Evolutionary conservation across 495 filamentous ascomycete genomes (phyloP), one percentile per base, ranked within the genome.

Genomic region (Penicillium coprophilum): DNA sequence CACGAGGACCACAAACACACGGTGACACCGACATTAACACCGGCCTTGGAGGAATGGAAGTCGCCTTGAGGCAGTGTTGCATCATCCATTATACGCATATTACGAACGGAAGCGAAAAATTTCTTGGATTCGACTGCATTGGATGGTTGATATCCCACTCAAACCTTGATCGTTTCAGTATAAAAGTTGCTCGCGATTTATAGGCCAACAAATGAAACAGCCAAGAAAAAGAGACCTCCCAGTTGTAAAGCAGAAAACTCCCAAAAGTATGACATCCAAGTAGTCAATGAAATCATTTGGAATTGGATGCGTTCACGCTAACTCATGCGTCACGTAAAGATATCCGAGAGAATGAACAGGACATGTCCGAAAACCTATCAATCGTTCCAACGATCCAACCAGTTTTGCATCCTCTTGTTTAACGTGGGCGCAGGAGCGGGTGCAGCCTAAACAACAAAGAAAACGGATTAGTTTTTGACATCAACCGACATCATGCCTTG

Each of bases 21-120:
- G 0, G 43, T 47, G 11, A 79, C 72, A 60, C 63, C 77, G 36
- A 66, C 70, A 31, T 70, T 72, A 23, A 80, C 77, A 3, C 78
- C 79, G 9, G 64, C 61, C 12, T 38, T 65, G 30, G 63, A 70
- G 19, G 67, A 58, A 44, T 65, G 64, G 65, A 65, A 55, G 20
- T 57, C 51, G 12, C 50, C 56, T 9, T 48, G 30, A 55, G 23
- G 17, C 48, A 31, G 7, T 38, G n/a, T 30, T 50, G 20, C 27
- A 34, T 32, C 23, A 20, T 34, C 21, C 12, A 34, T 32, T 44
- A 45, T 34, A 53, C 12, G 39, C 39, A 53, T 34, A 30, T 44
- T 5, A 53, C 28, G 39, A 53, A 46, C 40, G 17, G 49, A 55
- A 53, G 53, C 34, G 46, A 53, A 32, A 41, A 21, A 24, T 32